Evolutionary conservation across 768 basidiomycete genomes (phyloP), one percentile per base, ranked within the genome.

Genomic region (Goffeauzyma gilvescens): DNA sequence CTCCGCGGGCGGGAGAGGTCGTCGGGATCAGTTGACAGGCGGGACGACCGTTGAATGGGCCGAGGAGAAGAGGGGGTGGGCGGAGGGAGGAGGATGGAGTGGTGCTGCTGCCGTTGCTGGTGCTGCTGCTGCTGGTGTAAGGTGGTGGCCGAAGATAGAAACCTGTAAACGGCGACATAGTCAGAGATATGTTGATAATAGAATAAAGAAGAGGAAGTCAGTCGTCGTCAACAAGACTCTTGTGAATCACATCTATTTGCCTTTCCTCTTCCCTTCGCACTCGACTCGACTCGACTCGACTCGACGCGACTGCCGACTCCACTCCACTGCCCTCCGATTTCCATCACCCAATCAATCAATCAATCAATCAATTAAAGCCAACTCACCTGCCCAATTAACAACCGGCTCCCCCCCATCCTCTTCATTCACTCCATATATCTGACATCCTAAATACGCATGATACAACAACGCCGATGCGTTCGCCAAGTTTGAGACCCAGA

Each of bases 361-460:
- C 13, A 6, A 20, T 38, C 21, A 10, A 18, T 36, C 6, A 6
- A 25, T 13, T 6, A 15, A 27, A 7, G 17, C 13, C 5, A 15
- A 51, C 81, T 66, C 53, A 87, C 89, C 89, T 67, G 79, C 79
- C 89, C 87, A 95, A 58, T 90, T 90, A 17, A 90, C 82, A 3
- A 79, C 74, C 41, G 75, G 72, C 27, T 72, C 66, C 13, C 69
- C 68, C n/a, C n/a, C n/a, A n/a, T n/a, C n/a, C 26, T 48, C 39
- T n/a, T 47, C 48, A 18, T 32, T 32, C 17, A 27, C 44, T 42
- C 81, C 83, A 52, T 82, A 86, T 20, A 69, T 55, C 10, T 68
- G 64, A 49, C 78, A 89, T 13, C 75, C 75, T 35, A 74, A 71
- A 34, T 87, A 71, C 9, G 81, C 71, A 53, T 78, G 75, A 67